Conservation (phyloP, 2,329 filamentous ascomycete species). For the Pseudogymnoascus sp. region DNA sequence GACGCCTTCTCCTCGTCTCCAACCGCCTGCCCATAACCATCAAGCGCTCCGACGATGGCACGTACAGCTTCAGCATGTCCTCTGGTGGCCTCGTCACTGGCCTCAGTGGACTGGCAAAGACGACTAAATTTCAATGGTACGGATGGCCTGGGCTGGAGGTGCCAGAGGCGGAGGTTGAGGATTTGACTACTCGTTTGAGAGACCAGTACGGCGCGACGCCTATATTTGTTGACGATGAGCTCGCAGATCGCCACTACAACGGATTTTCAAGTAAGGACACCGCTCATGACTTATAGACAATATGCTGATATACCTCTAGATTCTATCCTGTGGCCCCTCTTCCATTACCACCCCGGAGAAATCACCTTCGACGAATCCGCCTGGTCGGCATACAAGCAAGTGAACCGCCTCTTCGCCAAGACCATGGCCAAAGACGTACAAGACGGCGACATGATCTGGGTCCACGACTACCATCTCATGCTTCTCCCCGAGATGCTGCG, state of each 20-base stretch:
- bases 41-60: conserved; percentile 83
- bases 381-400: conserved; percentile 88
- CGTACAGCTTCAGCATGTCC: conserved; percentile 92
- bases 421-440: conserved; percentile 78
- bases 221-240: conserved; percentile 86
- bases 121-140: conserved; percentile 95
- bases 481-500: conserved; percentile 91
- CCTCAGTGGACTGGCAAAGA: conserved; percentile 82
- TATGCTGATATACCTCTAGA: conserved; percentile 42
- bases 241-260: conserved; percentile 94
- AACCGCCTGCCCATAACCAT: conserved; percentile 96
- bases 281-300: not conserved
- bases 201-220: conserved; percentile 85
- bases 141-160: conserved; percentile 94
- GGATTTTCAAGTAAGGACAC: conserved; percentile 80
- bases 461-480: conserved; percentile 98
- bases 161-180: conserved; percentile 69
- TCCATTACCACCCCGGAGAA: conserved; percentile 97
- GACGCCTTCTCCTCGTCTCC: conserved; percentile 71
- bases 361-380: conserved; percentile 95
- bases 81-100: conserved; percentile 93
- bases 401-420: conserved; percentile 87
- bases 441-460: conserved; percentile 93
- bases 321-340: conserved; percentile 95
- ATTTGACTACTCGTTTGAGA: conserved; percentile 69